Conservation (phyloP, 129 eudicot species). For the Glebionis coronaria region DNA sequence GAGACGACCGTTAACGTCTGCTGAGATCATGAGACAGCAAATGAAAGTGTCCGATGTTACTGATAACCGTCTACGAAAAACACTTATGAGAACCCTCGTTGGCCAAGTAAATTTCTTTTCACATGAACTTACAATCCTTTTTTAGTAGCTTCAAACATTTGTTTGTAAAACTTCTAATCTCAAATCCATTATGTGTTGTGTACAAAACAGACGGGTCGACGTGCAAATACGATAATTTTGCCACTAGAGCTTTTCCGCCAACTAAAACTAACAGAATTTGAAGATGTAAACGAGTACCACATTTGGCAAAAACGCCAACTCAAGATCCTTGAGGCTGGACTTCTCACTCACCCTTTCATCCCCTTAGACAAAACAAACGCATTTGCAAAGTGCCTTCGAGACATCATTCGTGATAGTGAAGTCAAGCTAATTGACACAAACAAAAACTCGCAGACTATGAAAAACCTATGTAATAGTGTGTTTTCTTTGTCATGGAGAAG, state of each 20-base stretch:
- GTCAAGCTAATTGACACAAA: constrained; percentile 51
- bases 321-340: constrained; percentile 68
- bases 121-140: background rate
- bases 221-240: constrained; percentile 81
- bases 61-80: constrained; percentile 67
- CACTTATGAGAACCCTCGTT: constrained; percentile 84
- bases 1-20: constrained; percentile 74
- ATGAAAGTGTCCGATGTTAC: constrained; percentile 82
- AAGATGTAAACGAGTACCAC: constrained; percentile 60
- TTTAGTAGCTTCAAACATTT: constrained; percentile 49
- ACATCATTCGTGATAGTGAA: constrained; percentile 38
- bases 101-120: constrained; percentile 57
- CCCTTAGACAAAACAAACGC: constrained; percentile 49
- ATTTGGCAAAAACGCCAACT: constrained; percentile 83
- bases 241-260: constrained; percentile 91
- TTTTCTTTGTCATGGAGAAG: constrained; percentile 6
- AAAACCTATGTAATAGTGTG: constrained; percentile 6
- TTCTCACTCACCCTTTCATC: constrained; percentile 59
- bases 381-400: constrained; percentile 39
- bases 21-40: constrained; percentile 88
- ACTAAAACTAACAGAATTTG: constrained; percentile 77
- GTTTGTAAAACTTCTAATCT: background rate
- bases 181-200: background rate
- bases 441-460: constrained; percentile 61
- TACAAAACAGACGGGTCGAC: constrained; percentile 45